Evolutionary conservation across 2,329 filamentous ascomycete species (phyloP).

Genomic region (Chaetomium sp.): DNA sequence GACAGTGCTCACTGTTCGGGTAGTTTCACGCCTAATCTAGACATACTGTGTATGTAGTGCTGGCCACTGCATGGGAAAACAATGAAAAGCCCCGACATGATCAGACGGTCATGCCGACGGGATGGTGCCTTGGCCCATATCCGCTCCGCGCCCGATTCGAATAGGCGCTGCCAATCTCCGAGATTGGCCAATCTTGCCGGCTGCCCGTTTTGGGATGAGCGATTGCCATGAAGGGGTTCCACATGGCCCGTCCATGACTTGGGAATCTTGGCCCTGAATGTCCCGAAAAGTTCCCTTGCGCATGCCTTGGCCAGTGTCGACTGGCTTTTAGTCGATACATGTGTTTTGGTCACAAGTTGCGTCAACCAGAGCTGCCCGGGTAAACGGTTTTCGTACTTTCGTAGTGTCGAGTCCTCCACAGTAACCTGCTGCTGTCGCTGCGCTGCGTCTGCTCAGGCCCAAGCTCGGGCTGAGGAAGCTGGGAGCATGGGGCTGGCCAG

Average conservation of each 20-base stretch:
- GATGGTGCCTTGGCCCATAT: slow-evolving; percentile 6
- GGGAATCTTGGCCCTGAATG: neutral
- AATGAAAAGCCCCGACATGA: neutral
- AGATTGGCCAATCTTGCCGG: slow-evolving; percentile 22
- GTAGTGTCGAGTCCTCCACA: neutral
- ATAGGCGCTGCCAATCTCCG: slow-evolving; percentile 17
- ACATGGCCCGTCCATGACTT: neutral
- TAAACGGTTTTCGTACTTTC: neutral
- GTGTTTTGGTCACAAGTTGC: neutral
- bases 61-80: neutral
- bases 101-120: slow-evolving; percentile 15
- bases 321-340: neutral
- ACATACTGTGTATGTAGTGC: neutral
- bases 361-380: neutral
- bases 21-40: neutral
- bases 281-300: neutral
- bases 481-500: neutral
- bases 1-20: neutral
- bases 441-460: neutral
- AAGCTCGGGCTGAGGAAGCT: slow-evolving; percentile 7
- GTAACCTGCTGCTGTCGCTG: too few species aligned
- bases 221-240: neutral
- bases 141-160: slow-evolving; percentile 1
- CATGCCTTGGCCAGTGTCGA: neutral
- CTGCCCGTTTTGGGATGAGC: neutral